These are phyloP conservation scores for Ramichloridium luteum DNA, from an alignment of 2,329 filamentous ascomycete species.

Conservation along the genomic window DNA sequence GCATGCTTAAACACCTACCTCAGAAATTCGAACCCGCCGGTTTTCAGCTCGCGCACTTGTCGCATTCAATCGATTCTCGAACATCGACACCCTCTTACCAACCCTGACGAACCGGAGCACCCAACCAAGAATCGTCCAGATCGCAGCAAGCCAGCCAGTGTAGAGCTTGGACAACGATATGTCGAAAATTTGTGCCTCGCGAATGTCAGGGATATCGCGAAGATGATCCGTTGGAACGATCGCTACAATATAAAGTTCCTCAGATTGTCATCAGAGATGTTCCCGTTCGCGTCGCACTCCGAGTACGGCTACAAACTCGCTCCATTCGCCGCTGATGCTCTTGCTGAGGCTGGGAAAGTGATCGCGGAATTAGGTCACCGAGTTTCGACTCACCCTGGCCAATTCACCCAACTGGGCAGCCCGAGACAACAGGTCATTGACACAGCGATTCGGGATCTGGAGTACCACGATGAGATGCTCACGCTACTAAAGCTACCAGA, in stretches of 20 bases:
- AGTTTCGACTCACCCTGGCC: slow-evolving; percentile 81
- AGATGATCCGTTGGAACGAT: slow-evolving; percentile 86
- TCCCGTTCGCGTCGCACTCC: slow-evolving; percentile 82
- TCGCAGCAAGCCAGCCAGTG: slow-evolving; percentile 53
- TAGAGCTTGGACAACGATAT: slow-evolving; percentile 55
- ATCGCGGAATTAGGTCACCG: slow-evolving; percentile 70
- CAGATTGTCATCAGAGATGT: slow-evolving; percentile 90
- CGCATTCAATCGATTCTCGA: slow-evolving; percentile 83
- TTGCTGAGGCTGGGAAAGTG: slow-evolving; percentile 65
- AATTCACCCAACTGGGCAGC: slow-evolving; percentile 84
- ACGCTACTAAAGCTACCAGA: slow-evolving; percentile 61
- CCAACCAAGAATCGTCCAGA: slow-evolving; percentile 77
- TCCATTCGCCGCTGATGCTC: slow-evolving; percentile 65
- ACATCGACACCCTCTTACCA: slow-evolving; percentile 67
- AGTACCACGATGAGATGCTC: slow-evolving; percentile 80
- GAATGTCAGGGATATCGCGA: slow-evolving; percentile 71
- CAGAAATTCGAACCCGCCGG: slow-evolving; percentile 63
- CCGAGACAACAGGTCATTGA: slow-evolving; percentile 65
- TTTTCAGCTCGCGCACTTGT: slow-evolving; percentile 86
- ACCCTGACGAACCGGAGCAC: slow-evolving; percentile 67
- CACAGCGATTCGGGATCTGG: slow-evolving; percentile 66
- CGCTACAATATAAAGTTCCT: slow-evolving; percentile 86
- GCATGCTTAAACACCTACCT: slow-evolving; percentile 90
- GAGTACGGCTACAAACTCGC: slow-evolving; percentile 77
- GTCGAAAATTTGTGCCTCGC: slow-evolving; percentile 66